Evolutionary conservation across 2,329 filamentous ascomycete genomes (phyloP).

Genomic region (Tolypocladium tropicale): DNA sequence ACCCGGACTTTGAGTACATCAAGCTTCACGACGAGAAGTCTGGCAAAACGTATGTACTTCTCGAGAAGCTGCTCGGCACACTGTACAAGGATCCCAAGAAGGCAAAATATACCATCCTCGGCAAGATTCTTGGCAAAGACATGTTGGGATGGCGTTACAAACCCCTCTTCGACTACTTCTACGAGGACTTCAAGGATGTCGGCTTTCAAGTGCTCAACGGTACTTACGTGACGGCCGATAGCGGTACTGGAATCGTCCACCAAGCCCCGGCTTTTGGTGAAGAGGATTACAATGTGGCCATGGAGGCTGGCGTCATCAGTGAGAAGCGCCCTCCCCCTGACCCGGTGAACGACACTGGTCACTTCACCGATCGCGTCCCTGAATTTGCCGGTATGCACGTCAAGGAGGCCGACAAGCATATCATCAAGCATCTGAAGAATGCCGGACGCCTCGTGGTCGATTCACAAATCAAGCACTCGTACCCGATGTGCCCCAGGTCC

Average conservation of each 20-base stretch:
- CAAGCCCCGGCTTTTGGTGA: slow-evolving; percentile 91
- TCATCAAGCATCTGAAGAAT: slow-evolving; percentile 79
- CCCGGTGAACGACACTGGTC: slow-evolving; percentile 75
- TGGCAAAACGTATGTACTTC: slow-evolving; percentile 73
- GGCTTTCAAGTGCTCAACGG: slow-evolving; percentile 78
- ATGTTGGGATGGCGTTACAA: slow-evolving; percentile 86
- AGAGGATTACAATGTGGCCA: slow-evolving; percentile 82
- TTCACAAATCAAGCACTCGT: slow-evolving; percentile 80
- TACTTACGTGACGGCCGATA: slow-evolving; percentile 78
- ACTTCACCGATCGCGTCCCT: slow-evolving; percentile 64
- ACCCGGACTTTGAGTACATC: slow-evolving; percentile 78
- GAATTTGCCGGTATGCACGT: slow-evolving; percentile 85
- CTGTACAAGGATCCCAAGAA: slow-evolving; percentile 95
- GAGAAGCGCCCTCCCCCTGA: slow-evolving; percentile 75
- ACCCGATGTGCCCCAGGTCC: slow-evolving; percentile 90
- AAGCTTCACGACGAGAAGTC: slow-evolving; percentile 77
- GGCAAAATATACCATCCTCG: slow-evolving; percentile 77
- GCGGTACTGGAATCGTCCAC: slow-evolving; percentile 89
- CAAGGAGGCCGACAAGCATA: slow-evolving; percentile 84
- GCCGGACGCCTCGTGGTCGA: slow-evolving; percentile 71
- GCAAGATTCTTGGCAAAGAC: slow-evolving; percentile 70
- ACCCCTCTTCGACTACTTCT: slow-evolving; percentile 83
- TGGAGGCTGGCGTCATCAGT: slow-evolving; percentile 66
- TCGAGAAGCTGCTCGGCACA: slow-evolving; percentile 71
- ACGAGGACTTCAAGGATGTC: slow-evolving; percentile 75